Evolutionary conservation across 2,329 filamentous ascomycete species (phyloP).

Genomic region (Cladosporium phlei): DNA sequence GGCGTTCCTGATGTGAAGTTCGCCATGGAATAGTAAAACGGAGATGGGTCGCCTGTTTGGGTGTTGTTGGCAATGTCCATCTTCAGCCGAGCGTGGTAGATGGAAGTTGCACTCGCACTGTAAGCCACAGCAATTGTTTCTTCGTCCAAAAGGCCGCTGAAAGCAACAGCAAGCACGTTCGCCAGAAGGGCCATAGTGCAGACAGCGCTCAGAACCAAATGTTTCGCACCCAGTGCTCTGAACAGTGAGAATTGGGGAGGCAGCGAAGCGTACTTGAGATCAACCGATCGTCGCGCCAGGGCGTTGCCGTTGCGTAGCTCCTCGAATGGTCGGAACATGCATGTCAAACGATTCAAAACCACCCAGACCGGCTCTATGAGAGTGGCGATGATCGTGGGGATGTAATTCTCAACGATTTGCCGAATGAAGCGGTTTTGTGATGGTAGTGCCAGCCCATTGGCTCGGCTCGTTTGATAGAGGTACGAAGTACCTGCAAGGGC

Average conservation of each 20-base stretch:
- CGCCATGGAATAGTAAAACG: conserved; percentile 42
- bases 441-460: conserved; percentile 33
- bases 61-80: background rate
- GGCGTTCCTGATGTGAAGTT: conserved; percentile 43
- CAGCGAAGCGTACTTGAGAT: conserved; percentile 50
- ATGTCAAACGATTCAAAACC: conserved; percentile 50
- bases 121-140: conserved; percentile 17
- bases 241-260: conserved; percentile 51
- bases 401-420: conserved; percentile 45
- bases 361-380: conserved; percentile 56
- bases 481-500: background rate
- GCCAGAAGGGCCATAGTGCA: conserved; percentile 47
- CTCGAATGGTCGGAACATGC: conserved; percentile 52
- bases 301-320: conserved; percentile 43
- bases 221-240: conserved; percentile 41
- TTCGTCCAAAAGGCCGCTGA: conserved; percentile 50
- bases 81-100: background rate
- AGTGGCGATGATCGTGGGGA: conserved; percentile 53
- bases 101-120: background rate
- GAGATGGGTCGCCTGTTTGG: conserved; percentile 26
- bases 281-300: conserved; percentile 27
- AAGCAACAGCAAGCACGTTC: conserved; percentile 51
- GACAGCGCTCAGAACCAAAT: conserved; percentile 45
- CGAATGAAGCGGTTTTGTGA: conserved; percentile 34
- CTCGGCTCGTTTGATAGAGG: background rate